Base-by-base conservation (phyloP, 208 protist species). In the Naegleria lovaniensis region DNA sequence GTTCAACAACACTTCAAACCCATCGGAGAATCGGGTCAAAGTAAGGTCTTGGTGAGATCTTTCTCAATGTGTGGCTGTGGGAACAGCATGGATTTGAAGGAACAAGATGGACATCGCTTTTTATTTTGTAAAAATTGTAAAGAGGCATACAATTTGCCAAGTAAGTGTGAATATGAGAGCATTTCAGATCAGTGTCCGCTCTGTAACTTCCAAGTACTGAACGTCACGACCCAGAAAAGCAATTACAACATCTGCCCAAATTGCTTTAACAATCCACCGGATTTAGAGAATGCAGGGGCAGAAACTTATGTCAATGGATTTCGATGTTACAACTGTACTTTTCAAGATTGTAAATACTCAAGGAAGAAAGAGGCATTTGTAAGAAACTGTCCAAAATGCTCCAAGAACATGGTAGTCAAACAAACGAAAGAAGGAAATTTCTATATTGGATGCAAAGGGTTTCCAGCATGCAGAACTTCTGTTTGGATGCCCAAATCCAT, bases 251-350 rank as follows among this genome's bases (percentile, higher is more conserved):
- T 97, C 4, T 97, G 96, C 91, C 93, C 94, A 39, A 85, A 93
- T 92, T 97, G 96, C 86, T 97, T 97, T 59, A 94, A 92, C 9
- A 93, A 94, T 41, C 96, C 95, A 7, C 96, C 95, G 29, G 19
- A 89, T 67, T 9, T 33, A 25, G n/a, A 89, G 19, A 67, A 89
- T 75, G 2, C 4, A 55, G 43, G 43, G 43, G 9, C 15, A 13
- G 41, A 55, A 89, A 40, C 25, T 67, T 67, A 41, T 75, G 22
- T 22, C 5, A 41, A 38, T 75, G 22, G 25, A 75, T 75, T 89
- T 75, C 40, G 9, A 67, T 89, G 41, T 40, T 89, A 67, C 40
- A 89, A 67, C 25, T 89, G 41, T 89, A 89, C 11, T 41, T n/a
- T 39, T 89, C 7, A 7, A 11, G 13, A 6, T 9, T 89, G 33